Conservation (phyloP, 1,284 basidiomycete species). For the Schizophyllum amplum region DNA sequence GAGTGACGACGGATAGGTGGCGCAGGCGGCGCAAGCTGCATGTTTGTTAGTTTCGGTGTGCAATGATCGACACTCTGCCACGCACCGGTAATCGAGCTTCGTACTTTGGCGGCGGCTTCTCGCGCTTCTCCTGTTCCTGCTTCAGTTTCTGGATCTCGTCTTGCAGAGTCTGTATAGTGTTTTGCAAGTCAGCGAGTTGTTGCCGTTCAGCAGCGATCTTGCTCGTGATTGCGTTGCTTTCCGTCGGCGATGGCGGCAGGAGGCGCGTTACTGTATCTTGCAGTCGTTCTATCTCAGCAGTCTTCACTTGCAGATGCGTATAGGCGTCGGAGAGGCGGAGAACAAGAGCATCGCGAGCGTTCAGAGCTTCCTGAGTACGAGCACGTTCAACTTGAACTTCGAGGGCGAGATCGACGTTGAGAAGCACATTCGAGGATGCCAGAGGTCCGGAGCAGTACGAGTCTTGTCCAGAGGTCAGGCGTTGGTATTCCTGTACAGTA, state of each 20-base stretch:
- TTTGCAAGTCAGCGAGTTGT: slow-evolving; percentile 26
- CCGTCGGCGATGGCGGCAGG: slow-evolving; percentile 17
- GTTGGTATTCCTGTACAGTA: background rate
- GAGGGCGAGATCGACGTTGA: slow-evolving; percentile 40
- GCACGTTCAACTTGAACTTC: slow-evolving; percentile 49
- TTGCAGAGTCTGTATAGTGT: slow-evolving; percentile 30
- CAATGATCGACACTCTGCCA: background rate
- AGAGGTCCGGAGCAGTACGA: background rate
- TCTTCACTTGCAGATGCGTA: slow-evolving; percentile 51
- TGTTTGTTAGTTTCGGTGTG: background rate
- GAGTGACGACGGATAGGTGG: background rate
- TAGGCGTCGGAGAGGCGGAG: slow-evolving; percentile 55
- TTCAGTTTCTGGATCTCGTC: slow-evolving; percentile 23
- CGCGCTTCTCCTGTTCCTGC: slow-evolving; percentile 3
- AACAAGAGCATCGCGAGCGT: slow-evolving; percentile 58
- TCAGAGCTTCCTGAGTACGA: slow-evolving; percentile 48
- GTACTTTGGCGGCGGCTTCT: slow-evolving; percentile 7
- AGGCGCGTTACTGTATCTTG: slow-evolving; percentile 21
- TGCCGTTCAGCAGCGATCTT: background rate
- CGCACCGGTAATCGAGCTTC: slow-evolving; percentile 2
- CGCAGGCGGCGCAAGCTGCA: background rate
- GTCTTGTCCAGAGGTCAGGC: background rate
- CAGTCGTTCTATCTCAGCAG: slow-evolving; percentile 38
- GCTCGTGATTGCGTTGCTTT: background rate
- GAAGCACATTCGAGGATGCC: slow-evolving; percentile 29